phyloP scores from a whole-genome alignment of 768 basidiomycete genomes.

The Piloderma croceum region DNA sequence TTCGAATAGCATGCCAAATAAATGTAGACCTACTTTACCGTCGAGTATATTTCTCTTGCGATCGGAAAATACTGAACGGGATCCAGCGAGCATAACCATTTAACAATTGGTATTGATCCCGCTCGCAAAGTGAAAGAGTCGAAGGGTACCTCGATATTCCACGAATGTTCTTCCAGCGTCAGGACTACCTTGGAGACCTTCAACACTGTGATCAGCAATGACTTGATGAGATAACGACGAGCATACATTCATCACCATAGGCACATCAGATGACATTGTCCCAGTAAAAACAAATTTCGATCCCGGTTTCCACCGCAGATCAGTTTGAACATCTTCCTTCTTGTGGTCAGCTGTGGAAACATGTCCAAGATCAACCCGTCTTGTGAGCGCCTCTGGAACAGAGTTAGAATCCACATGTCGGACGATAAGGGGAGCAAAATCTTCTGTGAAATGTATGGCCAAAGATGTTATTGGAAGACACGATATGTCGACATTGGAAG shows the following conservation, averaged over 20 bases:
- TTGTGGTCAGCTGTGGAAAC: too few species aligned
- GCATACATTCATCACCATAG: conserved; percentile 51
- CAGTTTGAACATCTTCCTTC: conserved; percentile 31
- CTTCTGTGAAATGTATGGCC: conserved; percentile 52
- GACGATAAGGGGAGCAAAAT: conserved; percentile 45
- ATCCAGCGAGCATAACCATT: conserved; percentile 56
- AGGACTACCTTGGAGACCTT: conserved; percentile 42
- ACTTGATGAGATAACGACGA: not conserved
- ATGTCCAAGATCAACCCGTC: conserved; percentile 43
- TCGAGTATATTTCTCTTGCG: conserved; percentile 39
- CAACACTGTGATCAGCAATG: conserved; percentile 3
- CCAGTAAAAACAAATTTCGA: conserved; percentile 56
- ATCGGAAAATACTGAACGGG: conserved; percentile 52
- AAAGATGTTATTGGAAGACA: conserved; percentile 59
- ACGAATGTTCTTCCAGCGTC: conserved; percentile 52
- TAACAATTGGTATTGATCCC: conserved; percentile 20
- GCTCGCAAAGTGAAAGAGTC: conserved; percentile 35
- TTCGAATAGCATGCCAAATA: conserved; percentile 2
- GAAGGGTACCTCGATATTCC: conserved; percentile 63
- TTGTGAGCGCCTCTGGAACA: conserved; percentile 25
- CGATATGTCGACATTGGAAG: conserved; percentile 41
- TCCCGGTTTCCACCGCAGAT: conserved; percentile 56
- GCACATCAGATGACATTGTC: conserved; percentile 43
- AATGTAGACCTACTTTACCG: conserved; percentile 39
- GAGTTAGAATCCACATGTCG: too few species aligned